These are phyloP conservation scores for Ceratocystis albifundus DNA, from an alignment of 2,329 filamentous ascomycete species.

Conservation along the genomic window DNA sequence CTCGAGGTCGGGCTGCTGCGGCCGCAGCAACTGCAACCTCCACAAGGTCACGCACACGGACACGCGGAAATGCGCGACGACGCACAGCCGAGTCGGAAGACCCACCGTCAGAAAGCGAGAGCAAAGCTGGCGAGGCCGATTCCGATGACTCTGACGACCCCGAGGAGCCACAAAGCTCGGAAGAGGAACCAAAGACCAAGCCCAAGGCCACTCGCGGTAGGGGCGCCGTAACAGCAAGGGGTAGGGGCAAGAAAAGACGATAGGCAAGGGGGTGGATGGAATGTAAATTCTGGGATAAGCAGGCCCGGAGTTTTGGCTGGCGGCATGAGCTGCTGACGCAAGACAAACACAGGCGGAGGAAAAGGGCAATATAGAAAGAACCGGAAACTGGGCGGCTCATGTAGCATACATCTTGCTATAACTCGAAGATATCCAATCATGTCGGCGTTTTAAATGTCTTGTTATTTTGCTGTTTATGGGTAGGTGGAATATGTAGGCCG, in stretches of 20 bases:
- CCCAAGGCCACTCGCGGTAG: constrained; percentile 32
- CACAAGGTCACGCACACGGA: constrained; percentile 30
- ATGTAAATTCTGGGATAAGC: constrained; percentile 15
- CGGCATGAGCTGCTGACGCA: no score
- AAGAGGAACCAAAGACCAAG: constrained; percentile 33
- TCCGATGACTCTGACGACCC: constrained; percentile 27
- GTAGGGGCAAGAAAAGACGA: constrained; percentile 30
- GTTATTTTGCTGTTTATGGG: neutral
- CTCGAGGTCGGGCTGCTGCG: constrained; percentile 3
- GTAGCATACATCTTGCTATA: neutral
- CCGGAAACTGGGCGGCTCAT: neutral
- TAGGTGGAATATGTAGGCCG: no score
- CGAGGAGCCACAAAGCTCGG: constrained; percentile 30
- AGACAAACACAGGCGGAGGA: neutral
- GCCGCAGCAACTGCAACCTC: constrained; percentile 1
- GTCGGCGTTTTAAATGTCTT: neutral
- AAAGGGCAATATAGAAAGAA: neutral
- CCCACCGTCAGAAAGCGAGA: constrained; percentile 30
- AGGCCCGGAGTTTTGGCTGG: neutral
- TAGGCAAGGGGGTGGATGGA: constrained; percentile 24
- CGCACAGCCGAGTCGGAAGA: constrained; percentile 6
- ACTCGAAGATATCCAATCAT: constrained; percentile 2
- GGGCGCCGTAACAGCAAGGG: constrained; percentile 30
- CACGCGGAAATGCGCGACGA: constrained; percentile 21
- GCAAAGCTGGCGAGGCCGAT: constrained; percentile 29